A percentile compares a stretch with the other conserved stretches of the same genome.
Evolutionary conservation across 805 yeast species (phyloP).

Genomic region (Wickerhamomyces silvicola): DNA sequence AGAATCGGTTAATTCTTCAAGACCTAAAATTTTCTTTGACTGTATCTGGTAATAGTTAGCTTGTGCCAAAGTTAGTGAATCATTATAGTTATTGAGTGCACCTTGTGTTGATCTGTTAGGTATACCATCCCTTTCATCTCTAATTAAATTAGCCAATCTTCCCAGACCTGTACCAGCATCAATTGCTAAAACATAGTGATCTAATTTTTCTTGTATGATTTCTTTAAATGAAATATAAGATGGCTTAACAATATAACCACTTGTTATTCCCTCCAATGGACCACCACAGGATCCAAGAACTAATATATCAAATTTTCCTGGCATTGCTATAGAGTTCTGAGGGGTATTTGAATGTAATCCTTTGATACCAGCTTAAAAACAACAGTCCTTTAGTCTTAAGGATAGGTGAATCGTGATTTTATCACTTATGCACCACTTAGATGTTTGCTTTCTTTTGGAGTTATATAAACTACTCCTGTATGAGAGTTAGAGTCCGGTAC

Average conservation of each 20-base stretch:
- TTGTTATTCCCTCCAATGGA: constrained; percentile 66
- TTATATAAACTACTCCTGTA: too few species aligned
- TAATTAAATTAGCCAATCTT: constrained; percentile 39
- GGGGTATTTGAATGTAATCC: too few species aligned
- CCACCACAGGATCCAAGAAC: constrained; percentile 83
- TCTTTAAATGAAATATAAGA: constrained; percentile 33
- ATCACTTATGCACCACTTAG: too few species aligned
- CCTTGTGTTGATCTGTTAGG: constrained; percentile 6
- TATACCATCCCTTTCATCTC: constrained; percentile 8
- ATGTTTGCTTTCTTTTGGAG: too few species aligned
- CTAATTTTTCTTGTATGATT: constrained; percentile 22
- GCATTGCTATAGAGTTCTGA: not conserved
- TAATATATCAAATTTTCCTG: constrained; percentile 47
- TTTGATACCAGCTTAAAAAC: too few species aligned
- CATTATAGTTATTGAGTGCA: constrained; percentile 5
- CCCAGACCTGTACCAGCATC: constrained; percentile 79
- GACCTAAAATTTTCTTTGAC: constrained; percentile 3
- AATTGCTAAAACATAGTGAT: constrained; percentile 44
- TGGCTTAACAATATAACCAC: constrained; percentile 63
- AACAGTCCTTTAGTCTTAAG: too few species aligned
- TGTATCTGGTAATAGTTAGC: not conserved
- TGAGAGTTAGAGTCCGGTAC: too few species aligned
- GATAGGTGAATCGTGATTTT: constrained; percentile 1
- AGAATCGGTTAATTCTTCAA: constrained; percentile 4
- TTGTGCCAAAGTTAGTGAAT: not conserved